phyloP scores from a whole-genome alignment of 345 rosid species.

The Reutealis trisperma region DNA sequence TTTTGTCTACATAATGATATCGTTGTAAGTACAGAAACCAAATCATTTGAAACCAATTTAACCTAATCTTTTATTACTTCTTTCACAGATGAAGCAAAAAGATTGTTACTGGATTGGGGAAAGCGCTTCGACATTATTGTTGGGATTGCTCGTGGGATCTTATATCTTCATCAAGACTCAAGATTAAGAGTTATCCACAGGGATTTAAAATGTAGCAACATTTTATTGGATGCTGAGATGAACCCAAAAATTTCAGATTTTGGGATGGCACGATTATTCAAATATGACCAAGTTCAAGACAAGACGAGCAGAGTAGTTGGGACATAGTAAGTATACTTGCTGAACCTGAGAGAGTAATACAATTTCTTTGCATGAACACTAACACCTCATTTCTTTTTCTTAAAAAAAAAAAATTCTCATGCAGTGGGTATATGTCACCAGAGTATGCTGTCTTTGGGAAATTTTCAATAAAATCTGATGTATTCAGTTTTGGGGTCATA shows the following conservation, averaged over 20 bases:
- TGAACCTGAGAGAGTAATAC: not conserved
- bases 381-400: too few species aligned
- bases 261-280: slow-evolving; percentile 59
- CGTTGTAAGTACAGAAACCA: not conserved
- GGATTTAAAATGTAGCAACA: slow-evolving; percentile 66
- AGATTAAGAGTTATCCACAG: slow-evolving; percentile 71
- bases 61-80: too few species aligned
- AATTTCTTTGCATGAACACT: not conserved
- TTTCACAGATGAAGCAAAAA: slow-evolving; percentile 7
- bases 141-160: slow-evolving; percentile 66
- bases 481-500: slow-evolving; percentile 33
- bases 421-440: slow-evolving; percentile 35
- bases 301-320: slow-evolving; percentile 59
- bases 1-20: too few species aligned
- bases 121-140: slow-evolving; percentile 51
- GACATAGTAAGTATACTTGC: slow-evolving; percentile 58
- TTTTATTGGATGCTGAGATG: slow-evolving; percentile 51
- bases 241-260: slow-evolving; percentile 70
- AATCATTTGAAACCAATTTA: too few species aligned
- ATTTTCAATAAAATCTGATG: slow-evolving; percentile 25
- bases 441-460: slow-evolving; percentile 24
- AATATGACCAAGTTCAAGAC: slow-evolving; percentile 51
- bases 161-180: slow-evolving; percentile 75
- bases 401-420: not conserved
- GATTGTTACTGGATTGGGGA: slow-evolving; percentile 38